Conservation (phyloP, 148 eudicot species). For the Dianthus caryophyllus region DNA sequence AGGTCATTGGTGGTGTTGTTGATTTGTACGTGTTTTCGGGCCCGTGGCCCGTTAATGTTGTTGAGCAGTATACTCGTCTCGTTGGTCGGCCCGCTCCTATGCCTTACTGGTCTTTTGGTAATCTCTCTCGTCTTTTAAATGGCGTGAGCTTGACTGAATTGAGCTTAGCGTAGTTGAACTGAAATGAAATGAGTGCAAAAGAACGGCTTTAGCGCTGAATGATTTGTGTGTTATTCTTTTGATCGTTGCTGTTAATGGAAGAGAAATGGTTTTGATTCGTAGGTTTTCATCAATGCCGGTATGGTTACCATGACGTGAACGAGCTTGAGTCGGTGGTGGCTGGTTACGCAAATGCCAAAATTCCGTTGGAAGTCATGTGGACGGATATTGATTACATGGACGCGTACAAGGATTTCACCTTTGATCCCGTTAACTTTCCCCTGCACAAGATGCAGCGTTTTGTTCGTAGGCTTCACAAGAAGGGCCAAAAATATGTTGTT, state of each 20-base stretch:
- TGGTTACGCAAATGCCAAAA: conserved; percentile 47
- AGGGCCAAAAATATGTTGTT: conserved; percentile 65
- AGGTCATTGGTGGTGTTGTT: conserved; percentile 72
- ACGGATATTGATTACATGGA: conserved; percentile 90
- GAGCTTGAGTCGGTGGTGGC: conserved; percentile 60
- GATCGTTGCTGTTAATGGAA: neutral
- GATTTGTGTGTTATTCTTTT: neutral
- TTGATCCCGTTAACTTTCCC: conserved; percentile 74
- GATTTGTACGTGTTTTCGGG: conserved; percentile 75
- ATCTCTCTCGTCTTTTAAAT: neutral
- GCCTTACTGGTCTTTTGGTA: conserved; percentile 98
- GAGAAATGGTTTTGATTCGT: neutral
- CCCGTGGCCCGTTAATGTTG: conserved; percentile 43
- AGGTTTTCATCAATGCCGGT: conserved; percentile 92
- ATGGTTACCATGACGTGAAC: conserved; percentile 54
- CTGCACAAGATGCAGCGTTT: conserved; percentile 49
- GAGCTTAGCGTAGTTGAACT: too few species aligned
- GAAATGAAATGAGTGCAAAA: too few species aligned
- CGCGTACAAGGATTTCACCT: conserved; percentile 69
- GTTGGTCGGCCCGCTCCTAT: conserved; percentile 8
- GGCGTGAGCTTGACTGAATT: too few species aligned
- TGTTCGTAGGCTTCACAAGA: conserved; percentile 50
- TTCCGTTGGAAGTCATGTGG: conserved; percentile 84
- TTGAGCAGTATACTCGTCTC: conserved; percentile 56
- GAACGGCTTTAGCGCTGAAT: too few species aligned